These are phyloP conservation scores for Amanita pseudoporphyria DNA, from an alignment of 768 basidiomycete genomes.

Conservation along the genomic window DNA sequence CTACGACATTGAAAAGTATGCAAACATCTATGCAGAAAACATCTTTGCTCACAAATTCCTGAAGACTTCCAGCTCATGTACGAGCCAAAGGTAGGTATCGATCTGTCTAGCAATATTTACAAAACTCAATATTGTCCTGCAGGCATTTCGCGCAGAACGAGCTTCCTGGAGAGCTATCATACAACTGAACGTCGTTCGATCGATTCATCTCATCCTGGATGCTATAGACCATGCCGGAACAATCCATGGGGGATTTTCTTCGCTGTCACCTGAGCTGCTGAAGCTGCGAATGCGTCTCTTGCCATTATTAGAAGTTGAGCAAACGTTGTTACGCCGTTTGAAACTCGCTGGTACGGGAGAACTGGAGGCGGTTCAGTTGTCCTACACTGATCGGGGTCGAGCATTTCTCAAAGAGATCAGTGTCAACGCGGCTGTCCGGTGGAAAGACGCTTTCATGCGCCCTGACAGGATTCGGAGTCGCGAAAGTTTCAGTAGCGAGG, in stretches of 20 bases:
- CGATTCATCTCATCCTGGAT: conserved; percentile 53
- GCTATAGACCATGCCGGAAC: conserved; percentile 31
- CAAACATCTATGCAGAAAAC: conserved; percentile 7
- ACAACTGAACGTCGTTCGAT: conserved; percentile 63
- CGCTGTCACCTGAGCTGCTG: conserved; percentile 34
- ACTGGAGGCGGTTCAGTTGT: conserved; percentile 18
- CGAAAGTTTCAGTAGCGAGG: conserved; percentile 20
- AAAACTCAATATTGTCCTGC: neutral
- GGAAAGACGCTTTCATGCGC: conserved; percentile 40
- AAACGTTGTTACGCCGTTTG: conserved; percentile 46
- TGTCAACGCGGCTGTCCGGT: conserved; percentile 39
- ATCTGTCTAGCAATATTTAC: neutral
- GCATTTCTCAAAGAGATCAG: conserved; percentile 35
- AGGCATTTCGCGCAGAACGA: conserved; percentile 52
- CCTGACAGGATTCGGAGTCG: conserved; percentile 18
- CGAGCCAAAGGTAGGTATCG: conserved; percentile 38
- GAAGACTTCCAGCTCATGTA: conserved; percentile 58
- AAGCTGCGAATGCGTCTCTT: conserved; percentile 49
- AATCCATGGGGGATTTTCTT: conserved; percentile 17
- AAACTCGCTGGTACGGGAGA: conserved; percentile 33
- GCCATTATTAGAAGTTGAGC: conserved; percentile 55
- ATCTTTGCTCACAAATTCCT: neutral
- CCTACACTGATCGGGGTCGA: conserved; percentile 18
- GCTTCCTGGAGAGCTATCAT: conserved; percentile 60
- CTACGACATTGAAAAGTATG: conserved; percentile 72